A percentile compares a stretch with the other conserved stretches of the same genome.
These are phyloP conservation scores for Argentina anserina DNA, from an alignment of 306 rosid species.

Conservation along the genomic window DNA sequence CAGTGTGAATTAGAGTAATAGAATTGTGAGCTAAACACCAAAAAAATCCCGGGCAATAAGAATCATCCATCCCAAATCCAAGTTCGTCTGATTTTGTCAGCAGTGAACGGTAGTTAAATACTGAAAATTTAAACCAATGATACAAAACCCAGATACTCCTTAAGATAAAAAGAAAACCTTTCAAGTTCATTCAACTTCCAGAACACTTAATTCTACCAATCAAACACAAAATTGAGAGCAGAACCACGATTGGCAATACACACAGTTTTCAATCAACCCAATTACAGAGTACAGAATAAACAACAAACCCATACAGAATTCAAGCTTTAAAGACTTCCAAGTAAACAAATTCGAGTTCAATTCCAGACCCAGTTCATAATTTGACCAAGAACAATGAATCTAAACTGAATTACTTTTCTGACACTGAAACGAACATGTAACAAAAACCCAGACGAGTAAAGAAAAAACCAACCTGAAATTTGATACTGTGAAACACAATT, in stretches of 20 bases:
- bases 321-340: slow-evolving; percentile 19
- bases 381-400: slow-evolving; percentile 13
- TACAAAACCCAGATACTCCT: slow-evolving; percentile 18
- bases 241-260: background rate
- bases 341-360: slow-evolving; percentile 18
- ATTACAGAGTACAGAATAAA: slow-evolving; percentile 7
- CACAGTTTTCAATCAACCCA: slow-evolving; percentile 10
- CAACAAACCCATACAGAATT: background rate
- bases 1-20: background rate
- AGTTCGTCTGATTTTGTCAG: background rate
- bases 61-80: background rate
- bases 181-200: background rate
- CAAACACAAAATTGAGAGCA: slow-evolving; percentile 7
- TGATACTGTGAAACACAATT: slow-evolving; percentile 14
- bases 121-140: background rate
- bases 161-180: slow-evolving; percentile 2
- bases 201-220: slow-evolving; percentile 17
- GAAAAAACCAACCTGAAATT: slow-evolving; percentile 35
- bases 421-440: slow-evolving; percentile 13
- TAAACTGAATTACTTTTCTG: background rate
- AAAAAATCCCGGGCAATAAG: background rate
- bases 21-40: background rate
- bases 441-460: background rate
- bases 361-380: slow-evolving; percentile 9
- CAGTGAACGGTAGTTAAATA: slow-evolving; percentile 1